Conservation (phyloP, 2,329 filamentous ascomycete species). For the Colletotrichum acutatum region DNA sequence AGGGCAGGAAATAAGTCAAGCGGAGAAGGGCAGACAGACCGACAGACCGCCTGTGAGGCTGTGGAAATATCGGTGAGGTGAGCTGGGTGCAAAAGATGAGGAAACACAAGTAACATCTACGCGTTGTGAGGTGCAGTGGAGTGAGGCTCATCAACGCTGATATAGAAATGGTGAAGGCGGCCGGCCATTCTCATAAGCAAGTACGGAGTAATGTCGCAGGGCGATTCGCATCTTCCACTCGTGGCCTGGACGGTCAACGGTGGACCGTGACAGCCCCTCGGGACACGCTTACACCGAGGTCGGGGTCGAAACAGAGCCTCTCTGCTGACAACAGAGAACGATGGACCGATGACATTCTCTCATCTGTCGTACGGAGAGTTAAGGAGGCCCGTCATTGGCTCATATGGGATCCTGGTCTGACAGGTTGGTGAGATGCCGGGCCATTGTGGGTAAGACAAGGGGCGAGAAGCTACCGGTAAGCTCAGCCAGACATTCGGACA, state of each 20-base stretch:
- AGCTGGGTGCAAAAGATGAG: too few relatives aligned
- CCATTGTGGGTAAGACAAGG: background rate
- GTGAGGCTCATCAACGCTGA: background rate
- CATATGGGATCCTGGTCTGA: background rate
- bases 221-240: constrained; percentile 1
- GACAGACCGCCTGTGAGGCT: background rate
- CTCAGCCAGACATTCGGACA: background rate
- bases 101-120: too few relatives aligned
- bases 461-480: background rate
- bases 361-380: background rate
- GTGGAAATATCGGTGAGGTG: background rate
- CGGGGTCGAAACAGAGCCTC: background rate
- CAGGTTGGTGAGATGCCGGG: background rate
- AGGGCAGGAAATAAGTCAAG: background rate
- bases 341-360: background rate
- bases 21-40: background rate
- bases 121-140: background rate
- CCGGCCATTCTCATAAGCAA: background rate
- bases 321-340: background rate
- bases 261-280: constrained; percentile 26
- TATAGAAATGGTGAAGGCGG: background rate
- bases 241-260: constrained; percentile 8
- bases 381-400: background rate
- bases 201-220: constrained; percentile 4
- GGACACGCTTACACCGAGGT: constrained; percentile 3